Evolutionary conservation across 2,329 filamentous ascomycete species (phyloP), one percentile per base, ranked within the genome.

Genomic region (Cladosporium colombiae): DNA sequence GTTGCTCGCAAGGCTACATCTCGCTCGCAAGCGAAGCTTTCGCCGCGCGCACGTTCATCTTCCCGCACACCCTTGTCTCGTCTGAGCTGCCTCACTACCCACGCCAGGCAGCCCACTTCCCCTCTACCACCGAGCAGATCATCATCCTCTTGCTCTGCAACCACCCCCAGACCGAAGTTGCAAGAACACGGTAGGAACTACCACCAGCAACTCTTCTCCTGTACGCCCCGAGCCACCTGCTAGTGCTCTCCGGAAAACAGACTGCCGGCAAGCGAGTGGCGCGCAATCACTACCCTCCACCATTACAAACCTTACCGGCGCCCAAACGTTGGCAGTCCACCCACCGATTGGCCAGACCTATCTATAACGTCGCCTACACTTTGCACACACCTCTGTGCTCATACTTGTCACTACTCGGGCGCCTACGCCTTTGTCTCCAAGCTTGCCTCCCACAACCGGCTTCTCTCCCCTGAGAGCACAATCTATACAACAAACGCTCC

Each of bases 281-380:
- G 40, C n/a, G 14, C 37, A 6, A 31, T 14, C 44, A 33, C 27
- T 8, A 13, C 25, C 35, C 27, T 62, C 31, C n/a, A 37, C 18
- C 27, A 35, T 46, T 31, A 13, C 44, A 25, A 62, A 62, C 59
- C 46, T 62, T 62, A 37, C 44, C 31, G 31, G 25, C 59, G 44
- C 59, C 46, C 61, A 55, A 56, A 63, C 61, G 50, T 56, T 44
- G 25, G 61, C 25, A 56, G n/a, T 11, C 23, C 56, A 18, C 50
- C 33, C 23, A 40, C 35, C 50, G 21, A 44, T 56, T 46, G 49
- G 50, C 61, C 18, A 63, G 35, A 25, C 50, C 61, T 31, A 55
- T n/a, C 46, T 25, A 18, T 29, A 16, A 25, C 56, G 37, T 46
- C 56, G 56, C 56, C 56, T 59, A 59, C 21, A 53, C n/a, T 33